A percentile compares a stretch with the other conserved stretches of the same genome.
phyloP scores from a whole-genome alignment of 805 yeast genomes.

The Spathaspora arborariae region DNA sequence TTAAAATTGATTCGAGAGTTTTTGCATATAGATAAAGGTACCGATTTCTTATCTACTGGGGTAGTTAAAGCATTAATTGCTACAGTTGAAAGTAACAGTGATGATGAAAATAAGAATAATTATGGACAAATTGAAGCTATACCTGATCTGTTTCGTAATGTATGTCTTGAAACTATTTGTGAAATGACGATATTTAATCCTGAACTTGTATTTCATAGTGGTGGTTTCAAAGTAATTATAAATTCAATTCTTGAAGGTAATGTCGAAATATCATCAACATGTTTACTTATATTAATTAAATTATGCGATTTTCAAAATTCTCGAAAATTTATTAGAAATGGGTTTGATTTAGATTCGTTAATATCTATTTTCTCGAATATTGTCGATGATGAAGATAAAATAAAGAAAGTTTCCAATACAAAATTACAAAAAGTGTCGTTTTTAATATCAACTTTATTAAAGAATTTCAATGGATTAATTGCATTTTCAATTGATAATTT shows the following conservation, averaged over 20 bases:
- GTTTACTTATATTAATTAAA: slow-evolving; percentile 38
- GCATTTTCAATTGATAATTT: slow-evolving; percentile 58
- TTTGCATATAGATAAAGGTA: slow-evolving; percentile 50
- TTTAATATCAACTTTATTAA: slow-evolving; percentile 57
- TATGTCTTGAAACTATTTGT: slow-evolving; percentile 41
- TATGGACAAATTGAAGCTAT: slow-evolving; percentile 8
- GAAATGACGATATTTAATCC: slow-evolving; percentile 38
- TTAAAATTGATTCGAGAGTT: slow-evolving; percentile 65
- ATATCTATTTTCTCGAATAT: slow-evolving; percentile 67
- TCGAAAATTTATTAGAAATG: slow-evolving; percentile 52
- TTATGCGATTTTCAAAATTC: slow-evolving; percentile 57
- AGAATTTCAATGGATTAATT: slow-evolving; percentile 74
- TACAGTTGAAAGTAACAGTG: slow-evolving; percentile 46
- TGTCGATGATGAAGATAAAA: slow-evolving; percentile 4
- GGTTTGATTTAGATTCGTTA: slow-evolving; percentile 58
- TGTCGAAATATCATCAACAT: slow-evolving; percentile 14
- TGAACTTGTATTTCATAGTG: slow-evolving; percentile 41
- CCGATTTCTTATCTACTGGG: slow-evolving; percentile 52
- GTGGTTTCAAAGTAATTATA: slow-evolving; percentile 53
- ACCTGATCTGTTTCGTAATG: slow-evolving; percentile 36
- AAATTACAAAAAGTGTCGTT: slow-evolving; percentile 58
- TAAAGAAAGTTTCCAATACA: slow-evolving; percentile 26
- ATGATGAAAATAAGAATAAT: slow-evolving; percentile 2
- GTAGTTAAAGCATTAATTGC: slow-evolving; percentile 65
- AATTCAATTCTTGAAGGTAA: slow-evolving; percentile 36